Base-by-base conservation (phyloP, 163 green algal species). In the Chloromonas sp. region DNA sequence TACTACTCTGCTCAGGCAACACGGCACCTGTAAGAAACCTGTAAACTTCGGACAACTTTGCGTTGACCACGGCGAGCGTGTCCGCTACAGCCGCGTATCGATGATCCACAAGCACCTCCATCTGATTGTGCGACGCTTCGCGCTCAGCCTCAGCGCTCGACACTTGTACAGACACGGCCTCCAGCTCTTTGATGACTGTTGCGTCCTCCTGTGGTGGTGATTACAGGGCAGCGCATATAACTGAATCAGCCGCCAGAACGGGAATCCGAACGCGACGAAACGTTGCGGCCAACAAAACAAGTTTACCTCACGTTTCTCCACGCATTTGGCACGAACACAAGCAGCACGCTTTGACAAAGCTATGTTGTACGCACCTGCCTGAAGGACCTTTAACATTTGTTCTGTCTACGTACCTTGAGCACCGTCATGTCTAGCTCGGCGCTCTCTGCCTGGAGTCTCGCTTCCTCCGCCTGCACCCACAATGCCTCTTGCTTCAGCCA, bases 61-160 rank as follows among this genome's bases (percentile, higher is more conserved):
- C 3, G 79, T 92, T 94, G 70, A 92, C 77, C 2, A 71, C 74
- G 57, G 79, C 77, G 74, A 94, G 85, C 13, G 88, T 86, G 57
- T 11, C n/a, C 11, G 85, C 58, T 62, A 94, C 83, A 71, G 14
- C 58, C 0, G 5, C 58, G 86, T 89, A 94, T 57, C 88, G 89
- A 8, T 60, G n/a, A 60, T 96, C 91, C 14, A 95, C 79, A 14
- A 61, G 57, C 14, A 2, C n/a, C 58, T 62, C 2, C 78, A 81
- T 36, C 80, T 89, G 61, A 70, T 85, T 83, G 1, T 70, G 58
- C 13, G 62, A 0, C 36, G 83, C 70, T 61, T 61, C 1, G 15
- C 79, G 80, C 71, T 78, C 60, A 58, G 3, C 14, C 0, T 8
- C 77, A 3, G 61, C 60, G 8, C 57, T 3, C 1, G 14, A 59